These are phyloP conservation scores for Scheffersomyces ergatensis DNA, from an alignment of 805 yeast species.

Conservation along the genomic window DNA sequence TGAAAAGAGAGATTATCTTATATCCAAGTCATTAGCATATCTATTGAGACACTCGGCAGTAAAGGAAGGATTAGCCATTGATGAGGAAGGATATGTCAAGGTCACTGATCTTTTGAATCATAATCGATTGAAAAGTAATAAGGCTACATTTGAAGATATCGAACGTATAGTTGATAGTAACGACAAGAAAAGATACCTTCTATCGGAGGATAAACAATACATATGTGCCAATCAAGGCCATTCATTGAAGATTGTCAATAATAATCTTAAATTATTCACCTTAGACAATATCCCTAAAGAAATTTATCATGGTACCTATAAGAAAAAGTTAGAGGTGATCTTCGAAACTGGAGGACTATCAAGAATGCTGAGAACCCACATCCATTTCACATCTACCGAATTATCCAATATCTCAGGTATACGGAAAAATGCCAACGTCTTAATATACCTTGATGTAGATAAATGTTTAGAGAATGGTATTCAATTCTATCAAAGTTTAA, in stretches of 20 bases:
- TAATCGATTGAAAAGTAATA: conserved; percentile 54
- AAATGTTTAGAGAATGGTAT: conserved; percentile 44
- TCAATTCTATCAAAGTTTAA: conserved; percentile 59
- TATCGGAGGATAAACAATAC: conserved; percentile 28
- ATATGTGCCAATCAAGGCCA: conserved; percentile 97
- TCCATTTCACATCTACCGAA: conserved; percentile 72
- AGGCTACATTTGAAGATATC: conserved; percentile 57
- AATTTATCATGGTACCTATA: conserved; percentile 81
- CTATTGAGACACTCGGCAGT: conserved; percentile 84
- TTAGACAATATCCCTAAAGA: conserved; percentile 44
- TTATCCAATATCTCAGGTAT: conserved; percentile 64
- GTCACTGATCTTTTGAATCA: conserved; percentile 54
- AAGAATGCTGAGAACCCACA: conserved; percentile 75
- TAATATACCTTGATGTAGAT: conserved; percentile 60
- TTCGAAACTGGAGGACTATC: conserved; percentile 55
- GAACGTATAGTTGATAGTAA: conserved; percentile 59
- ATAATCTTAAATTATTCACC: conserved; percentile 35
- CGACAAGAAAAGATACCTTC: conserved; percentile 67
- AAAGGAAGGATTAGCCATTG: conserved; percentile 63
- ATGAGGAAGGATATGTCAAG: conserved; percentile 62
- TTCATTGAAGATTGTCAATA: conserved; percentile 50
- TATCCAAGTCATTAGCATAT: conserved; percentile 75
- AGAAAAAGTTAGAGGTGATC: conserved; percentile 45
- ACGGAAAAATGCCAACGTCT: conserved; percentile 53
- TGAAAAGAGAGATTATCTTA: conserved; percentile 43